These are phyloP conservation scores for Pichia deserticola DNA, from an alignment of 805 yeast species.

Conservation along the genomic window DNA sequence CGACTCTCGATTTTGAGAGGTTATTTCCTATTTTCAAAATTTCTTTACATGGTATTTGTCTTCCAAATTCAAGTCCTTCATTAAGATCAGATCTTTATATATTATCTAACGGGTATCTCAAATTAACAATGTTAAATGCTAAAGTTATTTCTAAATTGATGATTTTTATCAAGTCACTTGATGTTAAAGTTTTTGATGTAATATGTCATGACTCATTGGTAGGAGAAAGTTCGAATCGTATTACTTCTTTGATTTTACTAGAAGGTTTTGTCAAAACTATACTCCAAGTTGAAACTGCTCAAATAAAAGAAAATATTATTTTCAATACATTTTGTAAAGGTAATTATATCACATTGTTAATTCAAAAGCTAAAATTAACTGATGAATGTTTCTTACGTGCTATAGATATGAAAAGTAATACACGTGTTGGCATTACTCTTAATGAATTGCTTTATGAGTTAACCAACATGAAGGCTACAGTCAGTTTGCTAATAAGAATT, in stretches of 20 bases:
- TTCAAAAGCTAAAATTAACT: conserved; percentile 59
- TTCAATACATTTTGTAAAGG: conserved; percentile 54
- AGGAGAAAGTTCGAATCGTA: conserved; percentile 69
- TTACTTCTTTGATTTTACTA: conserved; percentile 68
- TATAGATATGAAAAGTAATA: conserved; percentile 13
- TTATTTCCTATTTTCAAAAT: conserved; percentile 65
- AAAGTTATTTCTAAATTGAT: conserved; percentile 40
- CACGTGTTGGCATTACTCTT: conserved; percentile 32
- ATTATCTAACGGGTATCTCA: conserved; percentile 57
- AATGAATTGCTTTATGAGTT: conserved; percentile 62
- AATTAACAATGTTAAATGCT: conserved; percentile 38
- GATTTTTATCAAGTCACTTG: conserved; percentile 53
- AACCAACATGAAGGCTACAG: conserved; percentile 65
- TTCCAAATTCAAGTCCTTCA: conserved; percentile 58
- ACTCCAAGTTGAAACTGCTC: conserved; percentile 49
- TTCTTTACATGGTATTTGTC: conserved; percentile 63
- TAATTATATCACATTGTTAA: conserved; percentile 58
- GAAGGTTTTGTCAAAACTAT: conserved; percentile 36
- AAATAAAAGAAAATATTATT: conserved; percentile 46
- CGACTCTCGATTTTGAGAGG: conserved; percentile 38
- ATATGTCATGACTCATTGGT: conserved; percentile 72
- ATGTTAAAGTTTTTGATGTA: conserved; percentile 48
- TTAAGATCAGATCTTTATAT: conserved; percentile 77
- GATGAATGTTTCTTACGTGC: conserved; percentile 52
- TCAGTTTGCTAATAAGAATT: conserved; percentile 63